Base-by-base conservation (phyloP, 371 early-diverging fungal species). In the Circinella minor region DNA sequence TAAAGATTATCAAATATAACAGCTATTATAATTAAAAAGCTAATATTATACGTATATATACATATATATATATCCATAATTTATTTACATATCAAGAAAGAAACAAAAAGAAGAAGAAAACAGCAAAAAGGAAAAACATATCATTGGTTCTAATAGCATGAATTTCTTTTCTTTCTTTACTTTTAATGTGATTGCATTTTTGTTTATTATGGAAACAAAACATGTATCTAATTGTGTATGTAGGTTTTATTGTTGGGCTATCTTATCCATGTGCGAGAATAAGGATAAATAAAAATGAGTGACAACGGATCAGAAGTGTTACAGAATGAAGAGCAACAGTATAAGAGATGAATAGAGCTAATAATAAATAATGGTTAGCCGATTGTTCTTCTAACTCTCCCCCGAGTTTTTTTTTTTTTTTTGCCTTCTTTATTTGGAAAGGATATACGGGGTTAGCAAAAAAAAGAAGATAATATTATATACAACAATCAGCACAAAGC, bases 171-270 rank as follows among this genome's bases (percentile, higher is more conserved):
- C 11, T 43, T 43, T 43, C 43, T 6, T 27, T 27, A 27, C 27
- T 2, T 27, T 27, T 27, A 27, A 27, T 27, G 27, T 27, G 11
- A 43, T 9, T 57, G 59, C 59, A 4, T 43, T 43, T 43, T 43
- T 43, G 11, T 43, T 43, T 43, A 43, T 43, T 43, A 43, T 43
- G 6, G 54, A 54, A 54, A 54, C 2, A 4, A 6, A 54, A 54
- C 54, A 8, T 13, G 4, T 13, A 54, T 0, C 14, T 8, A 13
- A 6, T 54, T n/a, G 15, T 54, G 6, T 15, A 47, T 36, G 6
- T 72, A 77, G 96, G 96, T 54, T 94, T 95, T 68, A 71, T 86
- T 43, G 94, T 94, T 10, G 95, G 95, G 38, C 75, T 95, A 46
- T 79, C 94, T 20, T 95, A 95, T 76, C 89, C 92, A 20, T 88